Base-by-base conservation (phyloP, 805 yeast species). In the Ogataea pilisensis region DNA sequence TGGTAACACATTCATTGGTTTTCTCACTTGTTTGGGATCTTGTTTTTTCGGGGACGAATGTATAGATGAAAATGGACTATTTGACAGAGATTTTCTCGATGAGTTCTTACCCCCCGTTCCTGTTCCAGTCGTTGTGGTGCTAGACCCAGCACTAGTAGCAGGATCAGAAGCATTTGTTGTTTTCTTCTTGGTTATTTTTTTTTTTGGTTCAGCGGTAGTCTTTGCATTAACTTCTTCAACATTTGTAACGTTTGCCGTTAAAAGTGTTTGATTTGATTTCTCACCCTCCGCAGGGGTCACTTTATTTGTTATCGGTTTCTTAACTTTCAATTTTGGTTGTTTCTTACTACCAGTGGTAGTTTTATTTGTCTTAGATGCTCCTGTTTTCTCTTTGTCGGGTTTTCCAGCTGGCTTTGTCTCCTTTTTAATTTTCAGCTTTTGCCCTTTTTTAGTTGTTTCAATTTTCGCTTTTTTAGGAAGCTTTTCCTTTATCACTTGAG, bases 1-100 rank as follows among this genome's bases (percentile, higher is more conserved):
- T 3, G 55, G 49, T 14, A 53, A 42, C 1, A 24, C 7, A 11
- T 24, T 28, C 44, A 50, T 29, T 18, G 45, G 42, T 27, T 36
- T 41, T 8, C 31, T 32, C n/a, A 34, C n/a, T 18, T 13, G 26
- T 24, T 46, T 44, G 21, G 20, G 28, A 6, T 40, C 38, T 14
- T 40, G 36, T 24, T 25, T 11, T 26, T 30, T 39, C n/a, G 17
- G 34, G n/a, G 34, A 21, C 13, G 32, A 22, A 22, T 22, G 17
- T 29, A 17, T 29, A 11, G 34, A 14, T n/a, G 26, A 20, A n/a
- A 4, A 34, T 32, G 28, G 19, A 16, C 29, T 21, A 13, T 27
- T 33, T 19, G 30, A 30, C 13, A 28, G n/a, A 11, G 31, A n/a
- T 16, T n/a, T n/a, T n/a, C n/a, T n/a, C n/a, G n/a, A n/a, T n/a